phyloP scores from a whole-genome alignment of 1,284 basidiomycete genomes.

The Ganoderma meredithae region DNA sequence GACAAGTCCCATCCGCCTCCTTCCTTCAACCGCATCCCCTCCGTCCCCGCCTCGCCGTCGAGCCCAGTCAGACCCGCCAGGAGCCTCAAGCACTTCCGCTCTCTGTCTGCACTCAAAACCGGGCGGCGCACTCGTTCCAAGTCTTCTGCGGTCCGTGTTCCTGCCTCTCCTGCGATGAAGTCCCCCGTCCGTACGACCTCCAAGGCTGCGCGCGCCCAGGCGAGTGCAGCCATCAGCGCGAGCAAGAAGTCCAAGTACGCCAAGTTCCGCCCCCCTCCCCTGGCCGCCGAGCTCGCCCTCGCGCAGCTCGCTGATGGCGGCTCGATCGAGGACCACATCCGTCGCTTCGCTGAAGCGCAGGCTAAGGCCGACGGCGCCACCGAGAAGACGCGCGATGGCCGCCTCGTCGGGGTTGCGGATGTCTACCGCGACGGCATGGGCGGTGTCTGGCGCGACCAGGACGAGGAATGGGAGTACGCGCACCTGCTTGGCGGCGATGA shows the following conservation, averaged over 20 bases:
- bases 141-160: constrained; percentile 33
- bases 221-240: constrained; percentile 32
- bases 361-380: constrained; percentile 50
- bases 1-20: constrained; percentile 27
- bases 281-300: constrained; percentile 68
- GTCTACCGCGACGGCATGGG: constrained; percentile 67
- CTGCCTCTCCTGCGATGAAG: constrained; percentile 26
- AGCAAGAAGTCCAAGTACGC: constrained; percentile 55
- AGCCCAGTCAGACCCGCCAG: constrained; percentile 32
- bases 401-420: constrained; percentile 50
- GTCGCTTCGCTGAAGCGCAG: constrained; percentile 60
- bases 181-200: constrained; percentile 20
- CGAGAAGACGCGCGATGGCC: constrained; percentile 36
- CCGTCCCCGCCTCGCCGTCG: constrained; percentile 19
- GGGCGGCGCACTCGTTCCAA: constrained; percentile 36
- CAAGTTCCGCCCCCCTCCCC: constrained; percentile 53
- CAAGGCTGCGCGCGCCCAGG: constrained; percentile 32
- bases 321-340: constrained; percentile 60
- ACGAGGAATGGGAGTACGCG: constrained; percentile 72
- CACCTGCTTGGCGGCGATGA: constrained; percentile 56
- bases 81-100: constrained; percentile 41
- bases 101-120: constrained; percentile 38
- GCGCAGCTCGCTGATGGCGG: constrained; percentile 75
- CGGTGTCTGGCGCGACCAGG: constrained; percentile 73
- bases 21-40: constrained; percentile 19